A percentile compares a stretch with the other conserved stretches of the same genome.
Conservation (phyloP, 306 rosid species). For the Cajanus cajan region DNA sequence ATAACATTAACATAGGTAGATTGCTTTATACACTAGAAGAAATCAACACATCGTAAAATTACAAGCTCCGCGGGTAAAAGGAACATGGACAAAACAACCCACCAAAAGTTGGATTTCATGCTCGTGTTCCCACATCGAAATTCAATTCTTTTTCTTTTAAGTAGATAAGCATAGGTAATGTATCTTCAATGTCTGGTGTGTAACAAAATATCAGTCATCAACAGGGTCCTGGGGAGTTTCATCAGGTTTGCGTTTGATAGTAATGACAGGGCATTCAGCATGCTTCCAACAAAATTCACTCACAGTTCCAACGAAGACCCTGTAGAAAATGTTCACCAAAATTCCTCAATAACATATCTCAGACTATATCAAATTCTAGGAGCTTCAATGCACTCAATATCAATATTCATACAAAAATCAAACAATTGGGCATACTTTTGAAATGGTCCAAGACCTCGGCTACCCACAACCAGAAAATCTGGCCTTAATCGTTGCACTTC, state of each 20-base stretch:
- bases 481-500: constrained; percentile 74
- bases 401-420: background rate
- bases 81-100: constrained; percentile 2
- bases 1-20: background rate
- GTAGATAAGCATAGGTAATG: constrained; percentile 1
- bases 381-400: background rate
- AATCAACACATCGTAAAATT: constrained; percentile 18
- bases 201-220: constrained; percentile 63
- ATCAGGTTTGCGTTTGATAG: constrained; percentile 80
- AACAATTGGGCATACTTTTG: constrained; percentile 58
- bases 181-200: background rate
- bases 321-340: constrained; percentile 25
- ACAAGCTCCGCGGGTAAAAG: background rate
- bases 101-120: background rate
- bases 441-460: constrained; percentile 97
- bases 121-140: constrained; percentile 6
- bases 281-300: constrained; percentile 95
- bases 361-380: background rate
- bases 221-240: constrained; percentile 92
- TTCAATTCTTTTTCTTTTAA: background rate
- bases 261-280: constrained; percentile 94
- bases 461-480: constrained; percentile 84
- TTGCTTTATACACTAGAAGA: constrained; percentile 26
- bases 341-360: constrained; percentile 12
- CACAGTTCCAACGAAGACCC: constrained; percentile 98